Conservation (phyloP, 2,329 filamentous ascomycete species). For the Xylaria sp. region DNA sequence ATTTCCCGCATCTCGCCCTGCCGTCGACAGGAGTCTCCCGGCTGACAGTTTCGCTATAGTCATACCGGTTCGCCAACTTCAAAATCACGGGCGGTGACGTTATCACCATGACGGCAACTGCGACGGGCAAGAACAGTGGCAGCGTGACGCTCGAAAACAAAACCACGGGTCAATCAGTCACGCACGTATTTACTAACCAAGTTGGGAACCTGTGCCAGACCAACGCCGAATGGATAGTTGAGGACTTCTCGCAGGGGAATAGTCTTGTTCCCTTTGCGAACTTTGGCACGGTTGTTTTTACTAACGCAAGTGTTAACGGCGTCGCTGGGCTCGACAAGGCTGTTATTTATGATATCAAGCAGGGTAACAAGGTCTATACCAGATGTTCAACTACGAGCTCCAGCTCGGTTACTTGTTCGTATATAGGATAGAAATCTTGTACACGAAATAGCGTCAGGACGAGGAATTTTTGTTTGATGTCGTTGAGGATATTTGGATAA, state of each 20-base stretch:
- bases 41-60: conserved; percentile 9
- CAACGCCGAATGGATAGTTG: conserved; percentile 68
- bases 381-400: conserved; percentile 35
- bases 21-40: neutral
- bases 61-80: conserved; percentile 57
- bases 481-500: neutral
- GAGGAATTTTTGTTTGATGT: neutral
- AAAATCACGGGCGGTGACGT: conserved; percentile 42
- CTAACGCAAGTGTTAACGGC: conserved; percentile 44
- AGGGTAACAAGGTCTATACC: conserved; percentile 47
- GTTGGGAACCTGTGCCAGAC: conserved; percentile 53
- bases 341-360: conserved; percentile 52
- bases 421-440: conserved; percentile 23
- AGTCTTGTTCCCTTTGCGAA: conserved; percentile 52
- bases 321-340: conserved; percentile 46
- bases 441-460: neutral
- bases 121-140: conserved; percentile 24
- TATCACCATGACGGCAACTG: conserved; percentile 36
- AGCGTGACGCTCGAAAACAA: conserved; percentile 46
- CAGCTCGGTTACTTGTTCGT: conserved; percentile 36
- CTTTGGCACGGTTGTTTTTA: conserved; percentile 53
- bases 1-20: neutral
- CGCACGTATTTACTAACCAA: conserved; percentile 55
- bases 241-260: conserved; percentile 53
- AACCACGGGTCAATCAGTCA: conserved; percentile 56